Evolutionary conservation across 441 rosid genomes (phyloP).

Genomic region (Bruguiera hainesii): DNA sequence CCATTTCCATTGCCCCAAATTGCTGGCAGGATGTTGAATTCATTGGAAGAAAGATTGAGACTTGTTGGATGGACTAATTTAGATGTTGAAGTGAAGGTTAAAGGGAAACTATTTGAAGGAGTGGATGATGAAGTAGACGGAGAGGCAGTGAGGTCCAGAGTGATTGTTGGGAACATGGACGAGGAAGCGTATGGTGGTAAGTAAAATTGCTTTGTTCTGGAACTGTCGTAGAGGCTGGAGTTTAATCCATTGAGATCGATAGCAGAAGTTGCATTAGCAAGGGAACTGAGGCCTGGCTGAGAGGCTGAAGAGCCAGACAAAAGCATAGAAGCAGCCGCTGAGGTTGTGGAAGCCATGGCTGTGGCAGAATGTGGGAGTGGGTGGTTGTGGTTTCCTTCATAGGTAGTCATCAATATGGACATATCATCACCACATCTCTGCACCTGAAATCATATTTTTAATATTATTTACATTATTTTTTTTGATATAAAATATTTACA

Average conservation of each 20-base stretch:
- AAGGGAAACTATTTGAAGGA: slow-evolving; percentile 37
- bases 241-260: slow-evolving; percentile 37
- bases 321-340: slow-evolving; percentile 71
- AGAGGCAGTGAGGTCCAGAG: slow-evolving; percentile 63
- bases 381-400: slow-evolving; percentile 84
- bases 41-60: slow-evolving; percentile 45
- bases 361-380: slow-evolving; percentile 74
- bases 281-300: slow-evolving; percentile 25
- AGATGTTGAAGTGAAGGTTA: slow-evolving; percentile 28
- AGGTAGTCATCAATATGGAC: slow-evolving; percentile 75
- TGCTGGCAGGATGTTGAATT: slow-evolving; percentile 37
- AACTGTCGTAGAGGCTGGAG: slow-evolving; percentile 46
- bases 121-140: slow-evolving; percentile 32
- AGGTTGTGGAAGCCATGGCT: slow-evolving; percentile 83
- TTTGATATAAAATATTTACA: too few relatives aligned
- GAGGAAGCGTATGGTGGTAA: slow-evolving; percentile 39
- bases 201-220: slow-evolving; percentile 45
- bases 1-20: slow-evolving; percentile 43
- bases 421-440: slow-evolving; percentile 79
- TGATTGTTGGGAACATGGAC: slow-evolving; percentile 57
- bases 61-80: slow-evolving; percentile 45
- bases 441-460: slow-evolving; percentile 41
- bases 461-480: not conserved
- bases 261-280: slow-evolving; percentile 20
- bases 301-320: slow-evolving; percentile 62